Conservation (phyloP, 495 filamentous ascomycete species). For the Thozetella sp. region DNA sequence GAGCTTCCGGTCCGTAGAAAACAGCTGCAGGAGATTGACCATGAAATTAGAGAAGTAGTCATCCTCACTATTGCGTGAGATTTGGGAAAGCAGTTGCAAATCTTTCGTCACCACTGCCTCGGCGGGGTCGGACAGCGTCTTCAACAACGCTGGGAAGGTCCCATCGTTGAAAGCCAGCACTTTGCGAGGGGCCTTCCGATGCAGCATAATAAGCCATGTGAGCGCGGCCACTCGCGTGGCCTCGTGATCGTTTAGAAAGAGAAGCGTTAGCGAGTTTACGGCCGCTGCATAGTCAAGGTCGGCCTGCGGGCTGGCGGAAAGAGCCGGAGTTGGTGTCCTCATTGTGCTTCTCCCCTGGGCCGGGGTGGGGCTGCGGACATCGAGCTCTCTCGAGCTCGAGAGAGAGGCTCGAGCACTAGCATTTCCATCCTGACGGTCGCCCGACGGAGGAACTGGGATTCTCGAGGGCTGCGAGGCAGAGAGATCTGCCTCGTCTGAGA, state of each 20-base stretch:
- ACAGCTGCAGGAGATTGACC: conserved; percentile 93
- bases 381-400: conserved; percentile 53
- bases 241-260: conserved; percentile 97
- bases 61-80: conserved; percentile 94
- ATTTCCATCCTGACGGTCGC: conserved; percentile 58
- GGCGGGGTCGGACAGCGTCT: conserved; percentile 93
- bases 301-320: conserved; percentile 49
- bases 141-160: conserved; percentile 93
- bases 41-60: conserved; percentile 98
- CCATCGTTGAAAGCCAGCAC: conserved; percentile 96
- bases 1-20: conserved; percentile 88
- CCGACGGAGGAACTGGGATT: conserved; percentile 48
- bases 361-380: conserved; percentile 56
- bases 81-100: conserved; percentile 91
- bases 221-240: conserved; percentile 91
- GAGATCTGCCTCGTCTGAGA: conserved; percentile 73
- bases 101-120: conserved; percentile 97
- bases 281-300: conserved; percentile 96
- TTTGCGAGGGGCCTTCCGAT: conserved; percentile 90
- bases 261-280: conserved; percentile 90
- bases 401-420: conserved; percentile 52
- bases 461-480: conserved; percentile 40
- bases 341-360: conserved; percentile 41
- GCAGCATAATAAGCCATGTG: conserved; percentile 96
- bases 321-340: conserved; percentile 45